Evolutionary conservation across 2,329 filamentous ascomycete species (phyloP), one percentile per base, ranked within the genome.

Genomic region (Fusarium sp.): DNA sequence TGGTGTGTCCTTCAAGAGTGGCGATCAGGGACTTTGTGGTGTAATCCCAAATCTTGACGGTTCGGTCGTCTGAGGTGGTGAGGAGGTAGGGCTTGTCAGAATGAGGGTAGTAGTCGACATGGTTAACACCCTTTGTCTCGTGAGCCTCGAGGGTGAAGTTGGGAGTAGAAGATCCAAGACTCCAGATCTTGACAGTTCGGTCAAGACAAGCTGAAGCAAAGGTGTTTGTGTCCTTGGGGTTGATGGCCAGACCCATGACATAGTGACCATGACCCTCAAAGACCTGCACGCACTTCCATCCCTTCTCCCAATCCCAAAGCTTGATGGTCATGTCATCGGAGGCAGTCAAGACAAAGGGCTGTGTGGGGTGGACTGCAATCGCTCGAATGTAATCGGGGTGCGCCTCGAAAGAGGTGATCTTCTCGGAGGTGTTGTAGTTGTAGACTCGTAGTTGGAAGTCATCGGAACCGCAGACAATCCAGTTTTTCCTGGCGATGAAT

Each of bases 341-440:
- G 71, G 96, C 96, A 58, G 96, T 99, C 65, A 99, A 87, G 56
- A 98, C 93, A 77, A 98, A 98, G 2, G 96, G 95, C 79, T 97
- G 94, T 46, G 94, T 94, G 9, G 96, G 96, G 81, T 99, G 96
- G 40, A 99, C 93, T 70, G 91, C 94, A 75, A 99, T 98, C 53
- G 96, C 95, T 76, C 96, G 93, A 79, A 99, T 98, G 79, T 99
- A 99, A 82, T 99, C 96, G 66, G 96, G 96, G 80, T 99, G 96
- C 54, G 95, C 95, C 84, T 98, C 95, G 82, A 98, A 98, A 18
- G 93, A 93, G 57, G 94, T 95, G 77, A 98, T 96, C 88, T 98
- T 98, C 83, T 99, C 96, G 66, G 94, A 97, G 57, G 96, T 99
- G 84, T 99, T 98, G 88, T 98, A 99, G 85, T 99, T 98, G 88